Evolutionary conservation across 1,284 basidiomycete genomes (phyloP).

Genomic region (Marasmius tenuissimus): DNA sequence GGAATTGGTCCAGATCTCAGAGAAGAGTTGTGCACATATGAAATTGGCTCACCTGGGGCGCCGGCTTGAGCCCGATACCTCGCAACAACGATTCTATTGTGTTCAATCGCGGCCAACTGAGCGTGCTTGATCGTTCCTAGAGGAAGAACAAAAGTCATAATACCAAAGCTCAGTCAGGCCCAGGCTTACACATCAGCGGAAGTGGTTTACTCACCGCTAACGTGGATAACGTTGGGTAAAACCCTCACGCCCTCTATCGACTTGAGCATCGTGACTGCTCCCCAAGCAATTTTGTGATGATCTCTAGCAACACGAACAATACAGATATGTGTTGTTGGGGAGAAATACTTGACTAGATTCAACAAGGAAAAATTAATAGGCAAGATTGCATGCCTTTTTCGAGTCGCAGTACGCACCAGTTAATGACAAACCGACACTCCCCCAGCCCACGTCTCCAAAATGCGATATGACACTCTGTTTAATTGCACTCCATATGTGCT

Average conservation of each 20-base stretch:
- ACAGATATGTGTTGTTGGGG: slow-evolving; percentile 72
- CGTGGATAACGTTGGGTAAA: slow-evolving; percentile 71
- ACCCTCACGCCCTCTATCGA: slow-evolving; percentile 54
- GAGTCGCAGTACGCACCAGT: slow-evolving; percentile 44
- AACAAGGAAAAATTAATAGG: neutral
- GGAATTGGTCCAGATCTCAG: neutral
- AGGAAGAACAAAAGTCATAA: neutral
- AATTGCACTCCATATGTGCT: slow-evolving; percentile 59
- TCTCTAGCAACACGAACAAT: slow-evolving; percentile 79
- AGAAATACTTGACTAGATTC: slow-evolving; percentile 75
- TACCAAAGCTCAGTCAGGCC: too few relatives aligned
- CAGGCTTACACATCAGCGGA: too few relatives aligned
- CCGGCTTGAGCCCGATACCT: slow-evolving; percentile 55
- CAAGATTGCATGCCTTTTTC: neutral
- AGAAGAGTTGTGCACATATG: neutral
- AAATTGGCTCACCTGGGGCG: slow-evolving; percentile 43
- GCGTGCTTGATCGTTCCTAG: slow-evolving; percentile 79
- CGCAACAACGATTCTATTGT: slow-evolving; percentile 70
- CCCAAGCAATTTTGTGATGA: slow-evolving; percentile 74
- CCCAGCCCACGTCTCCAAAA: slow-evolving; percentile 82
- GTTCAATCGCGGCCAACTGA: slow-evolving; percentile 69
- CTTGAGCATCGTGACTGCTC: slow-evolving; percentile 63
- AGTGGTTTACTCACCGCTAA: slow-evolving; percentile 65
- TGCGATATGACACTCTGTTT: slow-evolving; percentile 69
- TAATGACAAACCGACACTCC: slow-evolving; percentile 66